Evolutionary conservation across 306 rosid species (phyloP).

Genomic region (Lupinus albus): DNA sequence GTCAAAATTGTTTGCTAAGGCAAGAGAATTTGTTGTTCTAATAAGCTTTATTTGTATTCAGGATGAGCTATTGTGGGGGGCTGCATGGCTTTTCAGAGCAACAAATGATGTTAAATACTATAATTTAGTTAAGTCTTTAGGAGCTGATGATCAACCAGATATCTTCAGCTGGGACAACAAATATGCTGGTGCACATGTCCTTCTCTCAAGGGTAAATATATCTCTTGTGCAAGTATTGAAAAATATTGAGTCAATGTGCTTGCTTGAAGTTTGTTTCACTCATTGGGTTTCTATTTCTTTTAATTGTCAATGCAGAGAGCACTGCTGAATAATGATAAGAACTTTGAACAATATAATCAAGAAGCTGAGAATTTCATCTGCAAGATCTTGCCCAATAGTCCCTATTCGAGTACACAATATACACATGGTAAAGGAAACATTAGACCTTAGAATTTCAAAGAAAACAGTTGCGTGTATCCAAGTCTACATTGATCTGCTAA

Average conservation of each 20-base stretch:
- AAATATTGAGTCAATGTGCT: slow-evolving; percentile 10
- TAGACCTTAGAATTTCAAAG: not conserved
- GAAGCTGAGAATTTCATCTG: slow-evolving; percentile 88
- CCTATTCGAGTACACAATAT: slow-evolving; percentile 78
- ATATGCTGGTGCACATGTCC: slow-evolving; percentile 87
- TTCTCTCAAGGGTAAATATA: slow-evolving; percentile 76
- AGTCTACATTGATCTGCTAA: not conserved
- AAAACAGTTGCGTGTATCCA: not conserved
- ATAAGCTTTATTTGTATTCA: slow-evolving; percentile 26
- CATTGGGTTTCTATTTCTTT: not conserved
- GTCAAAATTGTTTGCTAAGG: too few species aligned
- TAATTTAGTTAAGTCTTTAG: slow-evolving; percentile 62
- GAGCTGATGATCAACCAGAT: slow-evolving; percentile 77
- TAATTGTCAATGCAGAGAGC: slow-evolving; percentile 53
- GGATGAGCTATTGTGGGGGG: slow-evolving; percentile 97
- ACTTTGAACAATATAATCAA: slow-evolving; percentile 66
- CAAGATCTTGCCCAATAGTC: slow-evolving; percentile 84
- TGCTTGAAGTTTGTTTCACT: slow-evolving; percentile 21
- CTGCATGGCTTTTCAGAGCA: slow-evolving; percentile 89
- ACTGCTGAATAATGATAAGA: slow-evolving; percentile 61
- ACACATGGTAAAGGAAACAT: slow-evolving; percentile 66
- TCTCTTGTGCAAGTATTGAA: slow-evolving; percentile 6
- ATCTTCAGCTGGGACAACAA: slow-evolving; percentile 97
- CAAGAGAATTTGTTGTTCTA: not conserved
- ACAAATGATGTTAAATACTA: slow-evolving; percentile 64